phyloP scores from a whole-genome alignment of 2,329 filamentous ascomycete genomes.

The Arthrinium puccinioides region DNA sequence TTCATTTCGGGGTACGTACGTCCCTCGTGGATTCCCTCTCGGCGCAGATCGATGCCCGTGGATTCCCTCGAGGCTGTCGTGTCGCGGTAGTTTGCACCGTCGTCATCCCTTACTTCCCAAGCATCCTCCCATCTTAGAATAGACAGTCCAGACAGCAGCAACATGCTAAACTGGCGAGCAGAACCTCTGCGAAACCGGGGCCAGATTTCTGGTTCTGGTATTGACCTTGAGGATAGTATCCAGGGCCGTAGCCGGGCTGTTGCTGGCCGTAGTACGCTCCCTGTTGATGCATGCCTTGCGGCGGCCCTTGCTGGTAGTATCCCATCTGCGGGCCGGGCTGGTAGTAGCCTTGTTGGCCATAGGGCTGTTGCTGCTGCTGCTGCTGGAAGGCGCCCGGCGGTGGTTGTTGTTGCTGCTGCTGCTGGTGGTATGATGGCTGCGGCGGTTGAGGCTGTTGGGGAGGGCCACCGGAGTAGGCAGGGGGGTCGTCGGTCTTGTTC shows the following conservation, averaged over 20 bases:
- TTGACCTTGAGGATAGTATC: slow-evolving; percentile 15
- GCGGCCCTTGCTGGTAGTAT: slow-evolving; percentile 33
- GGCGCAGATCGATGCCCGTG: too few species aligned
- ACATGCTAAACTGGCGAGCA: slow-evolving; percentile 45
- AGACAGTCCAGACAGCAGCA: slow-evolving; percentile 50
- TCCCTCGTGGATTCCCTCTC: too few species aligned
- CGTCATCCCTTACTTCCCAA: too few species aligned
- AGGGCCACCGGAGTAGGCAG: slow-evolving; percentile 36
- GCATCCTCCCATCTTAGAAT: not conserved
- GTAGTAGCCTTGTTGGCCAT: slow-evolving; percentile 25
- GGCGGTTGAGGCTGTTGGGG: slow-evolving; percentile 37
- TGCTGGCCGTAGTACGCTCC: slow-evolving; percentile 6
- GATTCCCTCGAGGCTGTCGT: too few species aligned
- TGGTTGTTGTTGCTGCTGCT: slow-evolving; percentile 11
- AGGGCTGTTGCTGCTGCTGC: not conserved
- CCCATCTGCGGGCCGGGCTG: slow-evolving; percentile 34
- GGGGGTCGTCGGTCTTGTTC: slow-evolving; percentile 43
- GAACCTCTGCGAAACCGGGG: slow-evolving; percentile 27
- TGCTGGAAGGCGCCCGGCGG: slow-evolving; percentile 5
- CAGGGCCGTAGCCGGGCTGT: slow-evolving; percentile 11
- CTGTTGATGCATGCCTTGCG: slow-evolving; percentile 26
- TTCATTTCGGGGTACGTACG: too few species aligned
- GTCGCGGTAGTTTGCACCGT: too few species aligned
- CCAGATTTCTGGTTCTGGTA: slow-evolving; percentile 20
- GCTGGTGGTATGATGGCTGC: slow-evolving; percentile 32